A percentile compares a stretch with the other conserved stretches of the same genome.
phyloP scores from a whole-genome alignment of 257 asterid genomes.

The Solanum sitiens region DNA sequence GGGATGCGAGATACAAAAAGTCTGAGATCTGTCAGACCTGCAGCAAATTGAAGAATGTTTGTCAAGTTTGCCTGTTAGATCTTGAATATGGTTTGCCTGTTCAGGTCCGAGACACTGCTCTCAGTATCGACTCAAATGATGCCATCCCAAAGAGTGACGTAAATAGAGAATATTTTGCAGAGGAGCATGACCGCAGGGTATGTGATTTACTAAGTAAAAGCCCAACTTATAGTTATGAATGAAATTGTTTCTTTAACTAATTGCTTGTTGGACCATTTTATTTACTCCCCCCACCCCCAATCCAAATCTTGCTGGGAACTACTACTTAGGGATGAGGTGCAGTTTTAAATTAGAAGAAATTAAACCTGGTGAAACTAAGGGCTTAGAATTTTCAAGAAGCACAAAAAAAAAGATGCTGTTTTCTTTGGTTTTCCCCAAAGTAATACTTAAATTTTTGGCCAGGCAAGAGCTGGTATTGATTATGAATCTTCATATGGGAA shows the following conservation, averaged over 20 bases:
- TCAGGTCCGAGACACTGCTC: slow-evolving; percentile 94
- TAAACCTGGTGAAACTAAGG: background rate
- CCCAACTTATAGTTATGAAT: background rate
- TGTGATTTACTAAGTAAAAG: slow-evolving; percentile 1
- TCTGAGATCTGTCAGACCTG: slow-evolving; percentile 95
- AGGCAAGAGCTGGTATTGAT: slow-evolving; percentile 99
- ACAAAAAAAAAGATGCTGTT: background rate
- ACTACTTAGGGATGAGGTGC: background rate
- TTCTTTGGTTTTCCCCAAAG: background rate
- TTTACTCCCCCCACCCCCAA: background rate
- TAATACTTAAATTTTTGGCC: background rate
- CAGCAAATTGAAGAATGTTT: slow-evolving; percentile 91
- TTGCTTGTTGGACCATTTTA: background rate
- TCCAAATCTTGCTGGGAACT: background rate
- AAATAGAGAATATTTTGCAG: slow-evolving; percentile 89
- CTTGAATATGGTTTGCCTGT: slow-evolving; percentile 96
- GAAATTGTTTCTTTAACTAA: background rate
- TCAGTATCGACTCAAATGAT: slow-evolving; percentile 77
- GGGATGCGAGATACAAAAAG: slow-evolving; percentile 96
- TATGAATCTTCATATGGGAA: slow-evolving; percentile 93
- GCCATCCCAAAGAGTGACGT: slow-evolving; percentile 97
- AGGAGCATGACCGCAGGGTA: slow-evolving; percentile 98
- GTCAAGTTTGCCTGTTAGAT: slow-evolving; percentile 97
- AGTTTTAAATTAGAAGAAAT: background rate
- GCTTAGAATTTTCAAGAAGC: background rate